Evolutionary conservation across 495 filamentous ascomycete species (phyloP), one percentile per base, ranked within the genome.

Genomic region (Daldinia loculata): DNA sequence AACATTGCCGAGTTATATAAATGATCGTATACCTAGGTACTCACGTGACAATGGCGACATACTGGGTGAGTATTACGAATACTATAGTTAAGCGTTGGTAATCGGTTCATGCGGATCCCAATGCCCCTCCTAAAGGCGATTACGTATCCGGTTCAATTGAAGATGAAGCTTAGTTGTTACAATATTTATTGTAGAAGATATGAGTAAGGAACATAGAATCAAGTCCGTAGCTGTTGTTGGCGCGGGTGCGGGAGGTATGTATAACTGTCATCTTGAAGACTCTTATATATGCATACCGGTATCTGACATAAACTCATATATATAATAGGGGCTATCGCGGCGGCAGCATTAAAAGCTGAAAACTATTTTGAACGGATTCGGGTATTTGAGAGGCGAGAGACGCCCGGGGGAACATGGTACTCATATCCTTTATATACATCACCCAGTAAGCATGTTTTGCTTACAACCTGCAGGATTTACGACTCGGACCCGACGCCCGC

Each of bases 191-290:
- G 6, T 26, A 39, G n/a, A 56, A 14, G 70, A 29, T 24, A 77
- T 77, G 75, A 62, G 53, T 8, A 59, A 75, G 14, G 56, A 70
- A 32, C 66, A 51, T 29, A 67, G 65, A 51, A 80, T 84, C 67
- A 84, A 78, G 61, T 84, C 82, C 2, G 82, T 86, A 2, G 83
- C 84, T 5, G 80, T 86, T 39, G 83, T 86, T 48, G 84, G 84
- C 4, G 84, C 84, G 2, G 84, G 84, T 7, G 83, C 84, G 22
- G 74, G 82, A 59, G 84, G 83, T 84, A 79, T 30, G 80, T 43
- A 82, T 80, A 39, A 50, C 2, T 17, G 12, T 39, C 41, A 62
- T 55, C 17, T 48, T 48, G 24, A 11, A 48, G 17, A 48, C 19
- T 48, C 6, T 45, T 45, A 19, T 34, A 34, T 9, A 52, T 52